Evolutionary conservation across 2,329 filamentous ascomycete genomes (phyloP).

Genomic region (Exophiala spinifera): DNA sequence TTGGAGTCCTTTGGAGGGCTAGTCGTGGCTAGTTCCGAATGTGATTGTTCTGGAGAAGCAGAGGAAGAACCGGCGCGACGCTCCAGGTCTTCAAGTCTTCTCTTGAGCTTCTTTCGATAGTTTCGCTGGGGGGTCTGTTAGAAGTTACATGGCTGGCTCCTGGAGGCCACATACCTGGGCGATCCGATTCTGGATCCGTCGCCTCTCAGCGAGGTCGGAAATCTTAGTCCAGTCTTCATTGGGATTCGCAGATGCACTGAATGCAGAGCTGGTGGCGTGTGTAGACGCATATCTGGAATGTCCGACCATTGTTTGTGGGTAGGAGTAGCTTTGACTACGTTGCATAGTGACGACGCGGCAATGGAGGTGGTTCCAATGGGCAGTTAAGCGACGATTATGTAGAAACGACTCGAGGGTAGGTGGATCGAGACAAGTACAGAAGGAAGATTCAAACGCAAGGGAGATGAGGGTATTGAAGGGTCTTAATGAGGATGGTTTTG

Average conservation of each 20-base stretch:
- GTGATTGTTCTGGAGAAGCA: constrained; percentile 58
- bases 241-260: constrained; percentile 88
- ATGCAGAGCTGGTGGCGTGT: constrained; percentile 86
- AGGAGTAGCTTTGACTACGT: constrained; percentile 27
- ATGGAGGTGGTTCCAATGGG: not conserved
- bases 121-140: constrained; percentile 31
- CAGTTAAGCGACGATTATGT: too few species aligned
- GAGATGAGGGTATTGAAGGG: constrained; percentile 11
- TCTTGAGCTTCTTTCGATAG: constrained; percentile 41
- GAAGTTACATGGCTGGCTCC: not conserved
- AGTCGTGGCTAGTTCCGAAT: constrained; percentile 49
- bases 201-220: constrained; percentile 88
- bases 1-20: constrained; percentile 28
- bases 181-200: constrained; percentile 95
- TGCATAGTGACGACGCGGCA: constrained; percentile 19
- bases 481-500: constrained; percentile 17
- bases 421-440: constrained; percentile 6
- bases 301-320: constrained; percentile 22
- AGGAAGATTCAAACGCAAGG: constrained; percentile 3
- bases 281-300: constrained; percentile 36
- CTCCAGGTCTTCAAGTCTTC: constrained; percentile 56
- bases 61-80: constrained; percentile 60
- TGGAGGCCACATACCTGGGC: constrained; percentile 58
- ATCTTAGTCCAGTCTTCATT: constrained; percentile 99
- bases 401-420: too few species aligned